Percentiles rank a stretch among this genome's conserved stretches.
Conservation (phyloP, 2,329 filamentous ascomycete genomes). For the Stromatinia cepivora region DNA sequence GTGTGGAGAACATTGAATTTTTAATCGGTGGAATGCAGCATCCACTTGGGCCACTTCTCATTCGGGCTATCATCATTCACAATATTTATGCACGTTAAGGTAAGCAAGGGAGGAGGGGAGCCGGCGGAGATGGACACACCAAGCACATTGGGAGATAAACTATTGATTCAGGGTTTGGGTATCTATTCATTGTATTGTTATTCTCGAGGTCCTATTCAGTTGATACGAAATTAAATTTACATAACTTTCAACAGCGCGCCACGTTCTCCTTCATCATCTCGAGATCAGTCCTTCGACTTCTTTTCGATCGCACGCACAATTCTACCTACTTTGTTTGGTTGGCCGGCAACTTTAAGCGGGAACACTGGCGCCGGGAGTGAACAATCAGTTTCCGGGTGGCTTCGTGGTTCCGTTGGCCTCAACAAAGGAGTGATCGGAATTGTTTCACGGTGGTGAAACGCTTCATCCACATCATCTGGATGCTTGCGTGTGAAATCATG, state of each 20-base stretch:
- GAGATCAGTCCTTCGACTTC: not conserved
- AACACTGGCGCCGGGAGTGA: too few species aligned
- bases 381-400: not conserved
- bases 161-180: not conserved
- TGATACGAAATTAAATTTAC: too few species aligned
- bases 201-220: not conserved
- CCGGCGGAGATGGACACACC: not conserved
- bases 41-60: too few species aligned
- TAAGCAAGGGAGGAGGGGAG: too few species aligned
- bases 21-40: too few species aligned
- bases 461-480: not conserved
- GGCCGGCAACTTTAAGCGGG: not conserved
- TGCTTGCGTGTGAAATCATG: constrained; percentile 6
- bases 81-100: too few species aligned
- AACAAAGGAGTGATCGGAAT: not conserved
- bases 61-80: too few species aligned
- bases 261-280: too few species aligned
- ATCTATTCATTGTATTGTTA: not conserved
- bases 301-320: not conserved
- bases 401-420: not conserved
- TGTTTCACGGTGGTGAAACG: not conserved
- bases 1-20: too few species aligned
- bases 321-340: not conserved
- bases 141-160: not conserved
- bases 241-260: not conserved